These are phyloP conservation scores for Citrus mangshanensis DNA, from an alignment of 345 rosid species.

Conservation along the genomic window DNA sequence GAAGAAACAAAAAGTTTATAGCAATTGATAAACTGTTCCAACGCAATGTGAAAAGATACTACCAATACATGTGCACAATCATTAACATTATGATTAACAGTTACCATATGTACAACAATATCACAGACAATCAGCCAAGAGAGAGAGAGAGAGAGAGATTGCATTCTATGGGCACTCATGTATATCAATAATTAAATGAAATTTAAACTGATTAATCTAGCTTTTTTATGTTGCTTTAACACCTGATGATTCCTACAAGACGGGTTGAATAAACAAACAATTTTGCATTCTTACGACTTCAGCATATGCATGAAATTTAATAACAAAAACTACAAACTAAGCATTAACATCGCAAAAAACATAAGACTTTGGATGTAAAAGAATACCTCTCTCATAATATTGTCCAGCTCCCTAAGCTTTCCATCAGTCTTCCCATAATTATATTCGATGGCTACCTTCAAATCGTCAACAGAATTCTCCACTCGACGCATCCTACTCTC, in stretches of 20 bases:
- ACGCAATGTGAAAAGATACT: not conserved
- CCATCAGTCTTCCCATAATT: slow-evolving; percentile 44
- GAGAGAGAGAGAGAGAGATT: not conserved
- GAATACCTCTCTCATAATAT: slow-evolving; percentile 45
- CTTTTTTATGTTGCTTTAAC: not conserved
- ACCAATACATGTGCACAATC: not conserved
- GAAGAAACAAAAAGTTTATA: not conserved
- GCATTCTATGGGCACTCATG: not conserved
- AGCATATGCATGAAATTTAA: not conserved
- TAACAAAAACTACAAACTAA: not conserved
- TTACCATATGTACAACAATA: not conserved
- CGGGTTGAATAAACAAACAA: not conserved
- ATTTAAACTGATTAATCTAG: not conserved
- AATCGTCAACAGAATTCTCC: slow-evolving; percentile 40
- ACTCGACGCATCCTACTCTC: slow-evolving; percentile 40
- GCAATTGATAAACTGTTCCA: not conserved
- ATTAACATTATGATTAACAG: not conserved
- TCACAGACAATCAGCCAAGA: not conserved
- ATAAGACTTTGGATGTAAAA: not conserved
- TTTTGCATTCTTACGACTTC: not conserved
- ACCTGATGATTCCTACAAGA: not conserved
- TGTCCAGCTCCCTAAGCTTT: slow-evolving; percentile 48
- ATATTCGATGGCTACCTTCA: slow-evolving; percentile 39
- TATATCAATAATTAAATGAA: not conserved
- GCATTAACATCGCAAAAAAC: not conserved